A percentile compares a stretch with the other conserved stretches of the same genome.
Conservation (phyloP, 768 basidiomycete genomes). For the Rhizopogon salebrosus region DNA sequence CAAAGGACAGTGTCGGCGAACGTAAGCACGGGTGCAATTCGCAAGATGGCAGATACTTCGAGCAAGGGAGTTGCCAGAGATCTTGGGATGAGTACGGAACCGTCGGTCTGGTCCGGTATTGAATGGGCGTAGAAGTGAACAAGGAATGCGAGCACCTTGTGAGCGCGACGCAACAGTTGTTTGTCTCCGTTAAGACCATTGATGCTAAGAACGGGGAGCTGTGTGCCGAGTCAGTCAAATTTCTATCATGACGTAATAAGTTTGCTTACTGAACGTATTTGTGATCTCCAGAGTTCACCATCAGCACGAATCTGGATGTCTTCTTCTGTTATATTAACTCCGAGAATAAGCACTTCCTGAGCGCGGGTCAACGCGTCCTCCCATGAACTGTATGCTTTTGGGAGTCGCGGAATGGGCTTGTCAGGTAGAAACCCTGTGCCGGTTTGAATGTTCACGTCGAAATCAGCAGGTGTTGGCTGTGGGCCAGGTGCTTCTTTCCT, state of each 20-base stretch:
- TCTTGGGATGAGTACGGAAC: conserved; percentile 59
- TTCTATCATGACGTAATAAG: conserved; percentile 1
- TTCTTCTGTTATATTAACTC: conserved; percentile 48
- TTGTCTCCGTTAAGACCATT: conserved; percentile 46
- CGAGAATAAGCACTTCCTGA: conserved; percentile 47
- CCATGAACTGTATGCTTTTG: conserved; percentile 57
- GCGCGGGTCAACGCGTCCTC: conserved; percentile 60
- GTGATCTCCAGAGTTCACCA: conserved; percentile 66
- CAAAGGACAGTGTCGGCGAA: conserved; percentile 96
- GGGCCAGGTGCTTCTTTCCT: conserved; percentile 24
- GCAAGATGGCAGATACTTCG: conserved; percentile 65
- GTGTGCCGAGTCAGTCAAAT: conserved; percentile 10
- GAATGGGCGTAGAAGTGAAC: conserved; percentile 90
- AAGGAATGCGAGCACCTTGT: conserved; percentile 85
- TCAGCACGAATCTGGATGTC: conserved; percentile 42
- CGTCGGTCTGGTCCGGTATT: conserved; percentile 38
- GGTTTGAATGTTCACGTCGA: conserved; percentile 41
- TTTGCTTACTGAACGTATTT: conserved; percentile 55
- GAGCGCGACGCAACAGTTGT: conserved; percentile 73
- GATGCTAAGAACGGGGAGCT: conserved; percentile 73
- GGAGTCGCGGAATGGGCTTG: conserved; percentile 52
- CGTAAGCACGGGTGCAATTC: conserved; percentile 90
- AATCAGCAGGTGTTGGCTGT: conserved; percentile 38
- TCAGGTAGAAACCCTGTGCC: conserved; percentile 84
- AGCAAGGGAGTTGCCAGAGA: conserved; percentile 76